phyloP scores from a whole-genome alignment of 2,329 filamentous ascomycete species.

The Aureobasidium leucospermi region DNA sequence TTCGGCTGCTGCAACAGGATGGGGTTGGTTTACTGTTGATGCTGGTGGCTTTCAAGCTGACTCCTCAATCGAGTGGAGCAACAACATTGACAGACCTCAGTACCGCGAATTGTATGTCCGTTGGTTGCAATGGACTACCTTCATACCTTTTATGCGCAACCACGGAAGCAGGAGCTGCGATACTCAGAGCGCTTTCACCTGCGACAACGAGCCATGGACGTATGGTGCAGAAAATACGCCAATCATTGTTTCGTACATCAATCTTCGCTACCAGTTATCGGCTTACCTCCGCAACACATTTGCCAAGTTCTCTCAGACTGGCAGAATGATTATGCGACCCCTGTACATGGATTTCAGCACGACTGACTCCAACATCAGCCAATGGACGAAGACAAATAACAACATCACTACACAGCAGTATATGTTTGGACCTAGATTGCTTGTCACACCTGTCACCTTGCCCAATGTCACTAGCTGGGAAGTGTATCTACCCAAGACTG shows the following conservation, averaged over 20 bases:
- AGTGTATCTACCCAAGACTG: constrained; percentile 30
- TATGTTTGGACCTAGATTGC: constrained; percentile 32
- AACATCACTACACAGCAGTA: constrained; percentile 34
- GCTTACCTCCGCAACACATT: constrained; percentile 29
- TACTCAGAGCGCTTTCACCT: constrained; percentile 29
- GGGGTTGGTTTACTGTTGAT: constrained; percentile 26
- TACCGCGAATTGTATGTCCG: constrained; percentile 27
- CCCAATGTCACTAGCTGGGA: constrained; percentile 31
- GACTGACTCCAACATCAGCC: constrained; percentile 23
- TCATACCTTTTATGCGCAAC: constrained; percentile 28
- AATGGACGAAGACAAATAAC: constrained; percentile 23
- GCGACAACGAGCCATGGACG: constrained; percentile 29
- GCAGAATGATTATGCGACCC: constrained; percentile 32
- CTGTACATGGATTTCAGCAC: constrained; percentile 33
- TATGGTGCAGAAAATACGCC: constrained; percentile 25
- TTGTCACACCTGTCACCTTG: constrained; percentile 31
- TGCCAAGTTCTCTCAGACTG: constrained; percentile 26
- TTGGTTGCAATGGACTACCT: constrained; percentile 27
- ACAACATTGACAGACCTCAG: constrained; percentile 24
- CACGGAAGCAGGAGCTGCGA: constrained; percentile 25
- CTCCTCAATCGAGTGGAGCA: constrained; percentile 28
- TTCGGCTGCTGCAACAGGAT: constrained; percentile 24
- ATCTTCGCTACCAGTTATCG: constrained; percentile 23
- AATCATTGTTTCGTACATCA: constrained; percentile 25
- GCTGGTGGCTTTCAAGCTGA: constrained; percentile 27